Evolutionary conservation across 2,329 filamentous ascomycete genomes (phyloP), one percentile per base, ranked within the genome.

Genomic region (Didymella keratinophila): DNA sequence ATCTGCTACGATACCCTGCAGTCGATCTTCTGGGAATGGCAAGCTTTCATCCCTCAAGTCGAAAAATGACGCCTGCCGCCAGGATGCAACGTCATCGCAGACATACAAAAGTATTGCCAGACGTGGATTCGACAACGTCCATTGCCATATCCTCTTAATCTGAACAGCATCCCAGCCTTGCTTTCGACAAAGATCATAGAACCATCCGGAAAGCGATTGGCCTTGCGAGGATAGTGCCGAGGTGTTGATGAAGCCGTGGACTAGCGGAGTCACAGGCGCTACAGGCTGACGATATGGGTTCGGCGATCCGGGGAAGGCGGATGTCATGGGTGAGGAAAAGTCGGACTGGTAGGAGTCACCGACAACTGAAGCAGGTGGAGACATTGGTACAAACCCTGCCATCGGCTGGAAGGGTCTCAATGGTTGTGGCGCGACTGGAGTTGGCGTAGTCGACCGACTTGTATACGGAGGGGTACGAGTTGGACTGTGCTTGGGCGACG

Each of bases 41-140:
- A 78, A 52, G 37, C 73, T 75, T 39, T 73, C 72, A 37, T 79
- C 77, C 52, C 71, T 64, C 16, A 79, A 69, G 34, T 76, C 74
- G 41, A 75, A 78, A 51, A 76, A 75, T 2, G 69, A 72, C 21
- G 75, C 74, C 49, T 75, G 72, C 14, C 72, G 70, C 73, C 73
- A 77, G 1, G 76, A 77, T 0, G 74, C 64, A 10, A 78, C 69
- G 49, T 79, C 77, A 37, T 78, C 76, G 63, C 76, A 78, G 25
- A 77, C 68, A 16, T 72, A 70, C 4, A 79, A 66, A 11, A 79
- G 65, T 14, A 78, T 71, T 1, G 77, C 76, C 16, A 76, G 71
- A 50, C 71, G 68, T 1, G 74, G 76, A 45, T 78, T 78, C 11
- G 72, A 75, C 42, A 78, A 58, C 1, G 76, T 75, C 77, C 77